These are phyloP conservation scores for Mortierella sp. DNA, from an alignment of 371 early-diverging fungal species.

Conservation along the genomic window DNA sequence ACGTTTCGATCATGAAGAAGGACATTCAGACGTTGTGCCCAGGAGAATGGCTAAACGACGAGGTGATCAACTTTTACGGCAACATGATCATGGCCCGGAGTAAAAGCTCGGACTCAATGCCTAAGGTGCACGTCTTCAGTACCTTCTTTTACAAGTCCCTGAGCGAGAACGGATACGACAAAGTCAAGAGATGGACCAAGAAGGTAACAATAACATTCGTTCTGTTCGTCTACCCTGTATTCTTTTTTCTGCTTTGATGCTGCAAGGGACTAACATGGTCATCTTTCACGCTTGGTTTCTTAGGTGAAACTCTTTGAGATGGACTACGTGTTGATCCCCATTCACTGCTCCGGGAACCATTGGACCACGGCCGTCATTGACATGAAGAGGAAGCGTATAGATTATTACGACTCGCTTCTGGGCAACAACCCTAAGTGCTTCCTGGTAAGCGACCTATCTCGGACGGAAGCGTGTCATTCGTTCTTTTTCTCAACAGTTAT, in stretches of 20 bases:
- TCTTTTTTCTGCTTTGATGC: not conserved
- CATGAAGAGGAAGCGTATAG: constrained; percentile 75
- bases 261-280: not conserved
- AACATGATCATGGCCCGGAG: constrained; percentile 78
- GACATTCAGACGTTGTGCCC: constrained; percentile 81
- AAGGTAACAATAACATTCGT: constrained; percentile 59
- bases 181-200: constrained; percentile 88
- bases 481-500: not conserved
- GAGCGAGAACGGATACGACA: constrained; percentile 76
- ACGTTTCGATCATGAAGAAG: constrained; percentile 67
- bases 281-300: not conserved
- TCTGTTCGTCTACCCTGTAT: not conserved
- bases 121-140: constrained; percentile 84
- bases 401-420: constrained; percentile 90
- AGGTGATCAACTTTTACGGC: constrained; percentile 93
- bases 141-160: constrained; percentile 91
- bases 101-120: constrained; percentile 60
- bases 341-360: constrained; percentile 88
- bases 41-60: constrained; percentile 95
- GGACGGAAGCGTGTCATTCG: not conserved
- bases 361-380: constrained; percentile 91
- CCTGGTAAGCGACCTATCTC: constrained; percentile 39
- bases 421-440: constrained; percentile 70
- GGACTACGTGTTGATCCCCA: constrained; percentile 88
- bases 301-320: constrained; percentile 84